These are phyloP conservation scores for Chenopodium suecicum DNA, from an alignment of 148 eudicot species.

Conservation along the genomic window DNA sequence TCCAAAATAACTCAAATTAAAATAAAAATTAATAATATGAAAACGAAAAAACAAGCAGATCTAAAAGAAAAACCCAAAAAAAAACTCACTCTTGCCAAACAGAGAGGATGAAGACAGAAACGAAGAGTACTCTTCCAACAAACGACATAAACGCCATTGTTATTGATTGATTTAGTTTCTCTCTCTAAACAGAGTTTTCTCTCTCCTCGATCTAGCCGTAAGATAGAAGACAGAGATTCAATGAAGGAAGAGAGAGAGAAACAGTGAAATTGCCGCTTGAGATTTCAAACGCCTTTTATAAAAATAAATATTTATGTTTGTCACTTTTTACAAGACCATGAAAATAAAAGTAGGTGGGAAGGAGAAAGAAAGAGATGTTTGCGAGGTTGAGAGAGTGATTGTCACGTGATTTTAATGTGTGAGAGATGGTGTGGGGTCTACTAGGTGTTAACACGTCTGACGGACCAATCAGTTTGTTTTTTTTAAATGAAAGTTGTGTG, in stretches of 20 bases:
- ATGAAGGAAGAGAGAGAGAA: conserved; percentile 12
- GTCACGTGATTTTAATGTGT: not conserved
- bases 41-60: conserved; percentile 28
- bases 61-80: conserved; percentile 4
- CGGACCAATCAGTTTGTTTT: conserved; percentile 9
- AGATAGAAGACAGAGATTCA: conserved; percentile 27
- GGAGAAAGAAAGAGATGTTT: not conserved
- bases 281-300: conserved; percentile 22
- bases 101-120: conserved; percentile 69
- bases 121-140: conserved; percentile 72
- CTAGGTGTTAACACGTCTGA: conserved; percentile 6
- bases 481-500: not conserved
- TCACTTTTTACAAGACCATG: not conserved
- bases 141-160: conserved; percentile 70
- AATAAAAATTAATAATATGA: not conserved
- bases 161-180: not conserved
- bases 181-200: conserved; percentile 11
- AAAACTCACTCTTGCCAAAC: conserved; percentile 77
- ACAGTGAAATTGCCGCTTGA: conserved; percentile 21
- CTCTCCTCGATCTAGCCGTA: conserved; percentile 16
- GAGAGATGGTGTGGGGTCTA: not conserved
- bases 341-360: not conserved
- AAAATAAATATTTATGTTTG: not conserved
- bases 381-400: not conserved
- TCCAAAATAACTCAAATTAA: not conserved